Evolutionary conservation across 2,329 filamentous ascomycete genomes (phyloP), one percentile per base, ranked within the genome.

Genomic region (Diaporthe ilicicola): DNA sequence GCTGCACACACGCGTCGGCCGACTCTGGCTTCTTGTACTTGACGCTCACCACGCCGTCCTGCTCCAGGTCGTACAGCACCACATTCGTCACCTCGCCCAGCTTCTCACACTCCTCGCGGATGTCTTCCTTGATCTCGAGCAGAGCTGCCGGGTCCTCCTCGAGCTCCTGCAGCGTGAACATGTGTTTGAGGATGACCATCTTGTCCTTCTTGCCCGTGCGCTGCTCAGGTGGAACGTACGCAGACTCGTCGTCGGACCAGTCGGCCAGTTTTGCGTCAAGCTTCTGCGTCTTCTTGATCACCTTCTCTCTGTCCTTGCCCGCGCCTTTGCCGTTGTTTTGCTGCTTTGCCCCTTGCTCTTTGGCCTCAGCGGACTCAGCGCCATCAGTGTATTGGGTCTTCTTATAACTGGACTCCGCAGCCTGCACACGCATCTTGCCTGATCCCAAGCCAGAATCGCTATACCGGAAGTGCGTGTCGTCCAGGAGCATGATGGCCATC

Each of bases 41-140:
- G 73, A 99, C 93, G 67, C 91, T 95, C 10, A 95, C 92, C 46
- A 98, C 88, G 22, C 96, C 96, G 0, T 94, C 92, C 4, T 89
- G 83, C 81, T 99, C 97, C 74, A 91, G 86, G 79, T 99, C 96
- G 79, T 93, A 99, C 19, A 99, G 84, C 3, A 96, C 91, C 50
- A 98, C 93, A 78, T 97, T 98, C 39, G 94, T 97, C 44, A 98
- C 94, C 29, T 91, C 87, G 3, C 96, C 96, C 17, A 96, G 85
- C 82, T 97, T 97, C 70, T 89, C 87, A 80, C 94, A 97, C 81
- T 97, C 95, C 64, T 97, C 94, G 55, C 93, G 89, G 69, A 98
- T 93, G 79, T 99, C 96, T 79, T 97, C 93, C 79, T 97, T 97
- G 83, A 98, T 97, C 74, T 98, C 95, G 46, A 97, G 85, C 72